Evolutionary conservation across 345 rosid genomes (phyloP), one percentile per base, ranked within the genome.

Genomic region (Salix viminalis): DNA sequence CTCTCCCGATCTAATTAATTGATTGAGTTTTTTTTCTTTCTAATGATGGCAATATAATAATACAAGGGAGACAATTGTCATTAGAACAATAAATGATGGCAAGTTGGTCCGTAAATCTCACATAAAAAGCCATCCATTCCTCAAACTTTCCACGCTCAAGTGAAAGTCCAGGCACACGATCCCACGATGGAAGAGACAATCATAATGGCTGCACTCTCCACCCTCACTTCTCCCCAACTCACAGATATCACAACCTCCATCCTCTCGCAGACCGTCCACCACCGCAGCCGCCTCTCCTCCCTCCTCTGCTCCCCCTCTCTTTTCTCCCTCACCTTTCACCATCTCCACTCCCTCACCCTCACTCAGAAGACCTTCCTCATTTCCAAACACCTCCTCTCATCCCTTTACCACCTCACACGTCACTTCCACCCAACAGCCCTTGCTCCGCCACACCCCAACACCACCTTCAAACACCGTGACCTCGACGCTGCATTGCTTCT

Each of bases 241-340:
- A 76, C 90, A 50, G 75, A 77, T 79, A 91, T 96, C 37, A 85
- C 89, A 52, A 76, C 48, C 76, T 79, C 94, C 76, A 48, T 90
- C 79, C 86, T 92, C 70, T 77, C 85, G n/a, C 70, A 77, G 79
- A 72, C 89, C 60, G 83, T 77, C 83, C 86, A 34, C 89, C 94
- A 80, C 79, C 90, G 80, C 81, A 88, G 78, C 77, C 95, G 91
- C 61, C 88, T 96, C 79, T 74, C 91, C 74, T 30, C 85, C 79
- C 83, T 93, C 75, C 94, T 94, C 76, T 91, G 97, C 67, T 88
- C 94, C 72, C 91, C 94, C 65, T 66, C 89, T 26, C 86, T 88
- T 83, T 94, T 94, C 90, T 88, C 89, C 75, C 88, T 92, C 88
- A 67, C 91, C 67, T 92, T 96, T 80, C 90, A 82, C 84, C 92